Percentiles rank a stretch among this genome's conserved stretches.
phyloP scores from a whole-genome alignment of 257 asterid genomes.

The Solanum lycopersicoides region DNA sequence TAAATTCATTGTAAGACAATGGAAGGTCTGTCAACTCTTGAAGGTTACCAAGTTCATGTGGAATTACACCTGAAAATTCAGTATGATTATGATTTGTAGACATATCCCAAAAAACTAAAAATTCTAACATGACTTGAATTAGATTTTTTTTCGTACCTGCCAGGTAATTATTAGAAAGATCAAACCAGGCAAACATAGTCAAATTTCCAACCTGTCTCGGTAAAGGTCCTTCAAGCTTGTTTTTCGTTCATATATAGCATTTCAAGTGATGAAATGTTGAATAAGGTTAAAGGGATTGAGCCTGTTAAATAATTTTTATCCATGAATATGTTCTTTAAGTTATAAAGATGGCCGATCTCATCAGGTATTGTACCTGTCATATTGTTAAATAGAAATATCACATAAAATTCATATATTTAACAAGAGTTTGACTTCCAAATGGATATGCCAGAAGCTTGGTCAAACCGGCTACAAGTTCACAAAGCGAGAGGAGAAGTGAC shows the following conservation, averaged over 20 bases:
- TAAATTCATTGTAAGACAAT: slow-evolving; percentile 3
- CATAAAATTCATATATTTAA: background rate
- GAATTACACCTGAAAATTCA: slow-evolving; percentile 13
- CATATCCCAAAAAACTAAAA: background rate
- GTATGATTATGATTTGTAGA: background rate
- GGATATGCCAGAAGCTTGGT: background rate
- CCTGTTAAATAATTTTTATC: background rate
- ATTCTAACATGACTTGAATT: background rate
- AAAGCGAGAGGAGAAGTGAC: background rate
- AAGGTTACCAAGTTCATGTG: slow-evolving; percentile 17
- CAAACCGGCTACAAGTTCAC: background rate
- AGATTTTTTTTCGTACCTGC: background rate
- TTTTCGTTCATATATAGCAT: background rate
- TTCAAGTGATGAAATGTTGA: slow-evolving; percentile 12
- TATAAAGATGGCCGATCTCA: background rate
- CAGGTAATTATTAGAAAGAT: slow-evolving; percentile 8
- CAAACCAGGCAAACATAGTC: background rate
- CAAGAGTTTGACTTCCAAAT: background rate
- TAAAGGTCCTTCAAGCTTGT: background rate
- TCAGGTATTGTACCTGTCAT: background rate
- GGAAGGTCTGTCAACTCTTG: background rate
- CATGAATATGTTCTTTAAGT: background rate
- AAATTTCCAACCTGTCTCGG: background rate
- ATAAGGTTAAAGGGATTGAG: slow-evolving; percentile 9
- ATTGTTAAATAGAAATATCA: background rate